Percentiles rank a stretch among this genome's conserved stretches.
phyloP scores from a whole-genome alignment of 225 moss, liverwort and hornwort species.

The Lunularia cruciata region DNA sequence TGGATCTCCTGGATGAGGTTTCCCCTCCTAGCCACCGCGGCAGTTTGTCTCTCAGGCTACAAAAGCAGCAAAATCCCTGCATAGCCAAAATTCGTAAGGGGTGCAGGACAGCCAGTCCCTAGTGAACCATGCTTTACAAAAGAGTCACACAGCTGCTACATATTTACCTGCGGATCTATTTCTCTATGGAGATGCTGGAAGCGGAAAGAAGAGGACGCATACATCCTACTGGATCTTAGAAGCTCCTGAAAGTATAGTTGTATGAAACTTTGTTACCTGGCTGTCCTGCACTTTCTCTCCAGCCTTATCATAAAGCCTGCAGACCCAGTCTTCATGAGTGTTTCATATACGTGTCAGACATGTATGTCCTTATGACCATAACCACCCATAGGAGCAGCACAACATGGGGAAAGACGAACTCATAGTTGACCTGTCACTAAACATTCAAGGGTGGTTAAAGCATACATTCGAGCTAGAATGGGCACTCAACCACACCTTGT shows the following conservation, averaged over 20 bases:
- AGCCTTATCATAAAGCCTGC: conserved; percentile 34
- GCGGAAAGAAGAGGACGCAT: too few species aligned
- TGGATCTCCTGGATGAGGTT: background rate
- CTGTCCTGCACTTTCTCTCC: conserved; percentile 30
- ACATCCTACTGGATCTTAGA: background rate
- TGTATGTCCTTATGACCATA: conserved; percentile 24
- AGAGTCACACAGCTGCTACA: too few species aligned
- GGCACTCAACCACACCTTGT: too few species aligned
- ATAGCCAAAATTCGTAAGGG: too few species aligned
- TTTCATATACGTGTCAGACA: conserved; percentile 40
- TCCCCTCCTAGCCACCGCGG: conserved; percentile 1
- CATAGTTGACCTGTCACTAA: background rate
- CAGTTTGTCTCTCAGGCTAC: background rate
- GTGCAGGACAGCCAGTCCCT: too few species aligned
- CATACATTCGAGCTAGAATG: too few species aligned
- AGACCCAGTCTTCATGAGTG: conserved; percentile 37
- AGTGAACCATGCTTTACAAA: too few species aligned
- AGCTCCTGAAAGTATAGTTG: background rate
- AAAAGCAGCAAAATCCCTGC: conserved; percentile 37
- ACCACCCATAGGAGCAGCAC: conserved; percentile 15
- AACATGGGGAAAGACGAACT: background rate
- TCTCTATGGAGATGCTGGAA: too few species aligned
- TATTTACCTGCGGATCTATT: too few species aligned
- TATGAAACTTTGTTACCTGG: conserved; percentile 20
- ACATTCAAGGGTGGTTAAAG: too few species aligned